phyloP scores from a whole-genome alignment of 75 land plant species.

The Pinus tabuliformis region DNA sequence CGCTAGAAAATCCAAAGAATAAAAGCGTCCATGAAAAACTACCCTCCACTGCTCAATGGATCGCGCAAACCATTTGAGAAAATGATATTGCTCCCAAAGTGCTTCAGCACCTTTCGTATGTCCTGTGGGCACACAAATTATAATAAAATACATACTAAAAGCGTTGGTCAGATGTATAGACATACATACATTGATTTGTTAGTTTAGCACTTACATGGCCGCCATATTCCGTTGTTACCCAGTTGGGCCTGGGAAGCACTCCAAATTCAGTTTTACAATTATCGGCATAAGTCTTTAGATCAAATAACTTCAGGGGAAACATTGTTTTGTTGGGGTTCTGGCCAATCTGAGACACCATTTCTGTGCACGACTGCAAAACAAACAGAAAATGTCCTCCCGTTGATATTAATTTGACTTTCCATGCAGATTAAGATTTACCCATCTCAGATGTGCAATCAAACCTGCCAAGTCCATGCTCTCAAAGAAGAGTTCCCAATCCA shows the following conservation, averaged over 20 bases:
- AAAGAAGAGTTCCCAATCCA: too few species aligned
- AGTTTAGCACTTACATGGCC: background rate
- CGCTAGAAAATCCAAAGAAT: background rate
- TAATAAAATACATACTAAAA: background rate
- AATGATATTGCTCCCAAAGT: constrained; percentile 54
- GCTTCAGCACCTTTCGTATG: constrained; percentile 38
- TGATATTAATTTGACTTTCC: background rate
- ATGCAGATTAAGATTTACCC: background rate
- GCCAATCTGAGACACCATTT: constrained; percentile 68
- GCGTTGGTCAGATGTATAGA: background rate
- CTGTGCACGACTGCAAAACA: constrained; percentile 42
- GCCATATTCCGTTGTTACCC: background rate
- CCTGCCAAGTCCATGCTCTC: background rate
- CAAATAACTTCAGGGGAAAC: constrained; percentile 36
- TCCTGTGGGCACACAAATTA: constrained; percentile 12
- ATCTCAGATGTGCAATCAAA: background rate
- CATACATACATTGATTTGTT: background rate
- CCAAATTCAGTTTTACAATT: background rate
- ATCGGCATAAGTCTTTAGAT: constrained; percentile 6
- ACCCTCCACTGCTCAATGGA: constrained; percentile 57
- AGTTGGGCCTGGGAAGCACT: background rate
- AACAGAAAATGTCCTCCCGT: background rate
- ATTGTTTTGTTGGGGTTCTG: constrained; percentile 28
- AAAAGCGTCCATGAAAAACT: too few species aligned
- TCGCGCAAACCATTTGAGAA: constrained; percentile 60